These are phyloP conservation scores for Sporisorium exsertum DNA, from an alignment of 1,284 basidiomycete species.

Conservation along the genomic window DNA sequence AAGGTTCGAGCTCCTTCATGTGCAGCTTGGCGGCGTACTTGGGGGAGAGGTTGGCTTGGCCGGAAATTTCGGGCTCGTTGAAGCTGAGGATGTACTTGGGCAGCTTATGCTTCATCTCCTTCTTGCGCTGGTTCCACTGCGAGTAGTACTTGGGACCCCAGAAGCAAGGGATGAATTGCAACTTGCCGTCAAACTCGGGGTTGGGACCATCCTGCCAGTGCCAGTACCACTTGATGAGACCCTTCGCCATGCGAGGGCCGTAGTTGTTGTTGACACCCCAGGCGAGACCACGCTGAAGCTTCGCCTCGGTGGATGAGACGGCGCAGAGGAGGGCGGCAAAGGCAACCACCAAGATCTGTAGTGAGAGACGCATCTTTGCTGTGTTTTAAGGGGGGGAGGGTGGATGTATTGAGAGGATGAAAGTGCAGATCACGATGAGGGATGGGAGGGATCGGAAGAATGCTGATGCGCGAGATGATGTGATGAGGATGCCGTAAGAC, in stretches of 20 bases:
- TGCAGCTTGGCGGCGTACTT: slow-evolving; percentile 57
- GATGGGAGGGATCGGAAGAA: slow-evolving; percentile 10
- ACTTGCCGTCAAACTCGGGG: slow-evolving; percentile 33
- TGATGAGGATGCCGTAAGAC: slow-evolving; percentile 17
- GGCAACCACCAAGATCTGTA: slow-evolving; percentile 39
- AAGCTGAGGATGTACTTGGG: slow-evolving; percentile 60
- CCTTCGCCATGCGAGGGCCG: slow-evolving; percentile 53
- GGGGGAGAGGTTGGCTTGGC: slow-evolving; percentile 60
- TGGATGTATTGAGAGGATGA: slow-evolving; percentile 6
- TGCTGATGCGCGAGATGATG: slow-evolving; percentile 32
- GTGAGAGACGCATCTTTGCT: slow-evolving; percentile 45
- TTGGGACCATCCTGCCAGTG: slow-evolving; percentile 64
- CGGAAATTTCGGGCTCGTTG: slow-evolving; percentile 65
- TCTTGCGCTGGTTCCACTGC: slow-evolving; percentile 59
- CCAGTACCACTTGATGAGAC: slow-evolving; percentile 61
- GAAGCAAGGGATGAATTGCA: slow-evolving; percentile 62
- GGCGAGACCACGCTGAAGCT: slow-evolving; percentile 52
- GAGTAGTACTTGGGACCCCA: slow-evolving; percentile 61
- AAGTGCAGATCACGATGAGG: slow-evolving; percentile 31
- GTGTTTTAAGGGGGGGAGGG: no score
- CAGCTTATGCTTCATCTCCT: slow-evolving; percentile 47
- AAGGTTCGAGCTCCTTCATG: slow-evolving; percentile 63
- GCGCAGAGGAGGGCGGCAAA: slow-evolving; percentile 41
- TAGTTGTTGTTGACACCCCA: slow-evolving; percentile 62
- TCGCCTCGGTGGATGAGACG: slow-evolving; percentile 33